These are phyloP conservation scores for Ustilago nuda DNA, from an alignment of 1,284 basidiomycete genomes.

Conservation along the genomic window DNA sequence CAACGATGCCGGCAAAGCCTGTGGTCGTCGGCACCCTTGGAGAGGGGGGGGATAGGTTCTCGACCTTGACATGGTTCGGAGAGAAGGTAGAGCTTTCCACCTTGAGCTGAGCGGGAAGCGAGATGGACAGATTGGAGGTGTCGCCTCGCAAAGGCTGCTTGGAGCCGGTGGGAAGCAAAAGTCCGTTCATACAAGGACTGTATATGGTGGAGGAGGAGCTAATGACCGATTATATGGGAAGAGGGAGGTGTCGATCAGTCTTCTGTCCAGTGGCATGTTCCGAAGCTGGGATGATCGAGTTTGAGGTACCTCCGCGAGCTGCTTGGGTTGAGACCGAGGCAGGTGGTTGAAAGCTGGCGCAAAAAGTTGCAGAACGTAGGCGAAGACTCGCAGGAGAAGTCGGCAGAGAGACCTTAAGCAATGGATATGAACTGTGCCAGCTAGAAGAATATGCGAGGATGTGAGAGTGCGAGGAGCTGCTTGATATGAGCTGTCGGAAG, in stretches of 20 bases:
- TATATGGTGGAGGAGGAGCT: not conserved
- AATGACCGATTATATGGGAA: conserved; percentile 13
- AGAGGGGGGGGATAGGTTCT: conserved; percentile 6
- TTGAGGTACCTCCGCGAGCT: conserved; percentile 31
- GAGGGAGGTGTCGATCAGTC: conserved; percentile 23
- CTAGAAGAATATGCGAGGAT: not conserved
- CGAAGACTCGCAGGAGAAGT: not conserved
- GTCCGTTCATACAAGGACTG: conserved; percentile 45
- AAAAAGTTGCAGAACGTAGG: not conserved
- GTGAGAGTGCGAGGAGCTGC: not conserved
- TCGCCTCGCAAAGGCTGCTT: conserved; percentile 47
- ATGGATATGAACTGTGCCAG: not conserved
- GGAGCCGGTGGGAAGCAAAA: conserved; percentile 45
- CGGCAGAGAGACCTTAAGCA: not conserved
- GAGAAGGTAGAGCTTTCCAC: conserved; percentile 10
- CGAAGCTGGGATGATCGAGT: conserved; percentile 21
- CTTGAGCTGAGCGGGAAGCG: conserved; percentile 29
- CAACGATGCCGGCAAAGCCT: conserved; percentile 2
- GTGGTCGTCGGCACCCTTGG: conserved; percentile 2
- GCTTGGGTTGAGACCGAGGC: conserved; percentile 16
- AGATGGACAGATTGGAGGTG: conserved; percentile 20
- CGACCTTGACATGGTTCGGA: conserved; percentile 29
- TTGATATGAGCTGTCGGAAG: not conserved
- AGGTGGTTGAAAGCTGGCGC: conserved; percentile 24
- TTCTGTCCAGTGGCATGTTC: conserved; percentile 43